phyloP scores from a whole-genome alignment of 192 early-diverging fungal species.

The Coemansia sp. region DNA sequence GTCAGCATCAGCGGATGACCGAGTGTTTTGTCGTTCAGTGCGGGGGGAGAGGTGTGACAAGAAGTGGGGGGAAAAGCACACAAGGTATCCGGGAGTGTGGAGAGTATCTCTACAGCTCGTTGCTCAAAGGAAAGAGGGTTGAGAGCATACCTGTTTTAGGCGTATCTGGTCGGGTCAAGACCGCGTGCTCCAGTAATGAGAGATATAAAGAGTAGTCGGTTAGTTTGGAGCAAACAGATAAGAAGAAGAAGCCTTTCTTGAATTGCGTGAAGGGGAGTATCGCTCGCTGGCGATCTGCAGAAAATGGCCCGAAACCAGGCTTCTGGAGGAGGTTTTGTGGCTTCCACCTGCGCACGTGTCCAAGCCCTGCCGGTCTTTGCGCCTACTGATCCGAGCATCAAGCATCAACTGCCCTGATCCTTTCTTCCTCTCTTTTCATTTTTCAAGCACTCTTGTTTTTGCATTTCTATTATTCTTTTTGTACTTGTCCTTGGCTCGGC shows the following conservation, averaged over 20 bases:
- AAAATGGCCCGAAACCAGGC: neutral
- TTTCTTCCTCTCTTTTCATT: neutral
- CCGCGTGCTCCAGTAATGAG: neutral
- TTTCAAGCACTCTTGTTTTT: neutral
- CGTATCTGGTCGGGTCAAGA: neutral
- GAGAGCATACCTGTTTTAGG: neutral
- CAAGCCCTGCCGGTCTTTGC: neutral
- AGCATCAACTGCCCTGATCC: neutral
- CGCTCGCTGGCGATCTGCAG: neutral
- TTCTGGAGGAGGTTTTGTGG: neutral
- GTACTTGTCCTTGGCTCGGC: neutral
- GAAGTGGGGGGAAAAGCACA: neutral
- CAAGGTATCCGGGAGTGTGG: neutral
- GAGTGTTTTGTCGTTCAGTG: neutral
- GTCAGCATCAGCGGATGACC: neutral
- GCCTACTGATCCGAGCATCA: neutral
- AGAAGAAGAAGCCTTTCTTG: neutral
- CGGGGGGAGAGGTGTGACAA: neutral
- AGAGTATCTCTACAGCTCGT: neutral
- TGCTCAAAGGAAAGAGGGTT: neutral
- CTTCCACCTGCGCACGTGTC: neutral
- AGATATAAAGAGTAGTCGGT: neutral
- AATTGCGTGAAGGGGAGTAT: neutral
- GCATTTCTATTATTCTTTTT: neutral
- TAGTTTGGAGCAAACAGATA: neutral